These are phyloP conservation scores for Fusarium veterinarium DNA, from an alignment of 2,329 filamentous ascomycete species.

Conservation along the genomic window DNA sequence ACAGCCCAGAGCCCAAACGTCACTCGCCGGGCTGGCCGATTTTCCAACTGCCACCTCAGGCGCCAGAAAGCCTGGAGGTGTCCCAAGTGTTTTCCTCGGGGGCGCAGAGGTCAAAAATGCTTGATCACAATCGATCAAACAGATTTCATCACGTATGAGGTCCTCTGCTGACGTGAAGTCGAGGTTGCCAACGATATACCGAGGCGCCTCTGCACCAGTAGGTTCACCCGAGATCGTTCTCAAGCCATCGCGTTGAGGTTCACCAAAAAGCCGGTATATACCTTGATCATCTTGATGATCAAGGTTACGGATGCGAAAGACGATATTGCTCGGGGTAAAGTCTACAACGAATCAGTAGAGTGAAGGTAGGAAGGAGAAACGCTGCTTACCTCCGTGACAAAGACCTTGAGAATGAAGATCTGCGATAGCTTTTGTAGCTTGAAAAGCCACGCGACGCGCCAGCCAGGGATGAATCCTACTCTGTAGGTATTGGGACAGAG, in stretches of 20 bases:
- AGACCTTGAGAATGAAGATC: neutral
- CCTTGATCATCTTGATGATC: slow-evolving; percentile 1
- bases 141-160: neutral
- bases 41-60: slow-evolving; percentile 4
- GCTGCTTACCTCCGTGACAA: neutral
- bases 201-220: neutral
- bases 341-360: neutral
- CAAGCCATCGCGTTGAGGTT: neutral
- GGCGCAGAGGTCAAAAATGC: neutral
- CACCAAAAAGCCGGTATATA: neutral
- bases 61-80: neutral
- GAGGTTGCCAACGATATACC: neutral
- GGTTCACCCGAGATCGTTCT: neutral
- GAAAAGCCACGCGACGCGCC: neutral
- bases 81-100: neutral
- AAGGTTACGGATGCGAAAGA: neutral
- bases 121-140: slow-evolving; percentile 3
- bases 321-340: neutral
- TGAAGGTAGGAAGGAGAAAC: rapidly evolving
- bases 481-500: neutral
- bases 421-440: neutral
- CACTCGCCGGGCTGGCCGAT: slow-evolving; percentile 5
- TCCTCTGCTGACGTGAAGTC: neutral
- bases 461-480: neutral
- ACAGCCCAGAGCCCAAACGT: slow-evolving; percentile 24